These are phyloP conservation scores for Monotropa hypopitys DNA, from an alignment of 179 eudicot genomes.

Conservation along the genomic window DNA sequence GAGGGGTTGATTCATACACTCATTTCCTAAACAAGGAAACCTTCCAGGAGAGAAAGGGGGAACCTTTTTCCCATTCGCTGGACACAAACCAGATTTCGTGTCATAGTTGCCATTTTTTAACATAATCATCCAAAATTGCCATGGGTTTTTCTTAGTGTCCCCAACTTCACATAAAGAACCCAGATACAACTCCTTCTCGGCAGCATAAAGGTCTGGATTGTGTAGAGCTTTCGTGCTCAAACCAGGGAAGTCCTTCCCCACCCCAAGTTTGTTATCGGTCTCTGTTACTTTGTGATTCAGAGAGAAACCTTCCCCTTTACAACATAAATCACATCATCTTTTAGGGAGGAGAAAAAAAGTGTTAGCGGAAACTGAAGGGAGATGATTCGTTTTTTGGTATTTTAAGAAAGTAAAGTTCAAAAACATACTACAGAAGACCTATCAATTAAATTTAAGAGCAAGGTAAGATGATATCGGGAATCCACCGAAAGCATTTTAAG, in stretches of 20 bases:
- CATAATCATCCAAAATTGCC: conserved; percentile 49
- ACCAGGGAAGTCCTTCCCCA: conserved; percentile 34
- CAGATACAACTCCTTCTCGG: conserved; percentile 28
- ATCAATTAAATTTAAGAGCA: not conserved
- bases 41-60: conserved; percentile 17
- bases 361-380: not conserved
- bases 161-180: conserved; percentile 20
- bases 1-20: conserved; percentile 51
- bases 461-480: not conserved
- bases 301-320: conserved; percentile 14
- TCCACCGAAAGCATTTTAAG: not conserved
- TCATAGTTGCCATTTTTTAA: conserved; percentile 52
- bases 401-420: not conserved
- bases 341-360: not conserved
- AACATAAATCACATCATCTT: conserved; percentile 4
- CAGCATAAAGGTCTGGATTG: conserved; percentile 18
- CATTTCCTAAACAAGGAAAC: conserved; percentile 50
- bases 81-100: conserved; percentile 34
- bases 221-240: not conserved
- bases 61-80: conserved; percentile 26
- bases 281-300: conserved; percentile 12
- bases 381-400: not conserved
- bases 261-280: conserved; percentile 9
- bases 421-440: not conserved
- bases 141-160: conserved; percentile 28